Evolutionary conservation across 345 rosid genomes (phyloP), one percentile per base, ranked within the genome.

Genomic region (Citrus australasica): DNA sequence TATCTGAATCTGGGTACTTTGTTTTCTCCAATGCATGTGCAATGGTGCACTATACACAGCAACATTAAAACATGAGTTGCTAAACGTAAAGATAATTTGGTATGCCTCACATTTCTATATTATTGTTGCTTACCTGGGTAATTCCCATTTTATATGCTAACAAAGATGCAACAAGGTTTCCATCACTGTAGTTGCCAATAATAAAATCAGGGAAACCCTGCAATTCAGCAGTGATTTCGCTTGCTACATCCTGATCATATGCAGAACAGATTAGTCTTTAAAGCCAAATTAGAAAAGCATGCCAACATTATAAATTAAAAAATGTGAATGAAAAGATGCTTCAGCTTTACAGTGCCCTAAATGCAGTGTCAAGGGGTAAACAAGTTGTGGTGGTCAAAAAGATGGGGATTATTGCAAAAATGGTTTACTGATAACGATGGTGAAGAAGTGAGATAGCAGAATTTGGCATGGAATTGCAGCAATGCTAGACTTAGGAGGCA

Each of bases 21-120:
- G 99, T 94, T 84, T 97, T 97, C 92, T 94, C 98, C 92, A 94
- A 75, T 42, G 99, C 99, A 90, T 94, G 99, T 11, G 98, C 99
- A 82, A 96, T 96, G 76, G 94, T 96, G 83, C 99, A 96, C 99
- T 96, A 90, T 85, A 86, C 9, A 76, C 59, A 72, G 46, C 32
- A 76, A 77, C 59, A 84, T 62, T 80, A 17, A 5, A 38, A 65
- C 67, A 25, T 67, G 40, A 77, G 67, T 58, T 66, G 46, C 67
- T 68, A 21, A 37, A 28, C 40, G 40, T 9, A 56, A 42, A 59
- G 25, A 71, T 10, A 19, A 37, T 74, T 70, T 69, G 59, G 10
- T 17, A 56, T 40, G 25, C 65, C 63, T 58, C 16, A 13, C 28
- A 72, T 30, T 64, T 33, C 61, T 46, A 73, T 56, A 9, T 9